Evolutionary conservation across 2,329 filamentous ascomycete species (phyloP).

Genomic region (Cladosporium sp.): DNA sequence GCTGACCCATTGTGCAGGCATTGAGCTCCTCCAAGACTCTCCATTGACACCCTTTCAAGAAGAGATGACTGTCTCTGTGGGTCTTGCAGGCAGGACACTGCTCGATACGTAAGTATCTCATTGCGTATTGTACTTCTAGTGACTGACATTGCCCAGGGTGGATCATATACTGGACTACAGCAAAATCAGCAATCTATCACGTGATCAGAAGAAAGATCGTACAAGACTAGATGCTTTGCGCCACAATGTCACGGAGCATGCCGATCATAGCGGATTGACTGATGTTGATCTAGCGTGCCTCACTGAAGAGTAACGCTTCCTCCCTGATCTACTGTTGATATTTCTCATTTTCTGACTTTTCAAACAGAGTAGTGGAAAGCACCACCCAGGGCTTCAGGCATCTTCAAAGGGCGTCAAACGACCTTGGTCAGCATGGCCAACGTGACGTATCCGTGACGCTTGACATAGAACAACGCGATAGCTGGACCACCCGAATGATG

Average conservation of each 20-base stretch:
- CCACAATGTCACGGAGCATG: background rate
- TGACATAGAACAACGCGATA: slow-evolving; percentile 1
- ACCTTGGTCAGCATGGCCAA: background rate
- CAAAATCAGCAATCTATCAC: slow-evolving; percentile 37
- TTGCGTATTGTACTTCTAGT: too few relatives aligned
- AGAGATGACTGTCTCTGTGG: slow-evolving; percentile 44
- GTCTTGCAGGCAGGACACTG: slow-evolving; percentile 45
- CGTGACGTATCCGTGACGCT: slow-evolving; percentile 1
- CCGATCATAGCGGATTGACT: background rate
- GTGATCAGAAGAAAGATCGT: slow-evolving; percentile 4
- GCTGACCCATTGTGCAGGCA: too few relatives aligned
- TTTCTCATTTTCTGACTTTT: background rate
- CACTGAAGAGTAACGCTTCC: slow-evolving; percentile 17
- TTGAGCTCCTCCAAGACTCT: slow-evolving; percentile 47
- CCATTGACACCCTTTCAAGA: slow-evolving; percentile 35
- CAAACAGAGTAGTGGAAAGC: background rate
- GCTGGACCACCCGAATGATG: slow-evolving; percentile 2
- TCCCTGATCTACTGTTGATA: too few relatives aligned
- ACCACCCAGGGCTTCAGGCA: background rate
- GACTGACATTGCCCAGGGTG: slow-evolving; percentile 16
- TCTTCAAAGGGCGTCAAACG: background rate
- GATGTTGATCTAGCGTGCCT: slow-evolving; percentile 22
- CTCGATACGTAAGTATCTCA: slow-evolving; percentile 37
- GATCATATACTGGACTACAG: slow-evolving; percentile 39
- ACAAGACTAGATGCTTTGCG: slow-evolving; percentile 2